Conservation (phyloP, 148 eudicot species). For the Persicaria maculosa region DNA sequence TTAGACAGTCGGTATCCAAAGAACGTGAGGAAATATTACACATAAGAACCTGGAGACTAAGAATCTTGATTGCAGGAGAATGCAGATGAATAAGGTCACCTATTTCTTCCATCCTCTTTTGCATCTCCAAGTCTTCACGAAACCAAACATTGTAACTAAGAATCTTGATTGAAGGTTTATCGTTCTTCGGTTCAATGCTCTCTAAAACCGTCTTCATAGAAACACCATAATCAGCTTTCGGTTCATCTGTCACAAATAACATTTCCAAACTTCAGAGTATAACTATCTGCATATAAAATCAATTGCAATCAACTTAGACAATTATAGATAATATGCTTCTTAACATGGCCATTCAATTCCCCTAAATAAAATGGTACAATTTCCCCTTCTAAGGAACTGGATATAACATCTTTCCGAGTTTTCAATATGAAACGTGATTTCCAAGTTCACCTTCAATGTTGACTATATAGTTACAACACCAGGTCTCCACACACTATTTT, state of each 20-base stretch:
- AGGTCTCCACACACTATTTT: neutral
- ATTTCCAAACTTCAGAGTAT: neutral
- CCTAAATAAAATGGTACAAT: no score
- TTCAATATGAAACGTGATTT: no score
- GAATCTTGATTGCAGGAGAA: constrained; percentile 73
- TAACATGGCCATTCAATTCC: no score
- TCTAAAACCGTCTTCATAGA: constrained; percentile 8
- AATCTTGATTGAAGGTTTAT: constrained; percentile 41
- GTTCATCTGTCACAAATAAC: constrained; percentile 7
- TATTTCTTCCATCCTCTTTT: constrained; percentile 70
- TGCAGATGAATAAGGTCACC: constrained; percentile 80
- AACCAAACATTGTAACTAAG: constrained; percentile 92
- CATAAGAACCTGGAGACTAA: constrained; percentile 76
- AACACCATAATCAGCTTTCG: constrained; percentile 9
- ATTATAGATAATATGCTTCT: no score
- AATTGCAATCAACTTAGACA: neutral
- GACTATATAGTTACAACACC: no score
- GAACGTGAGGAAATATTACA: neutral
- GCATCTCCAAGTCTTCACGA: constrained; percentile 76
- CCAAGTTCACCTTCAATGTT: no score
- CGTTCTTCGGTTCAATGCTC: constrained; percentile 16
- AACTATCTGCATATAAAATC: neutral
- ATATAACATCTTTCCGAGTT: no score
- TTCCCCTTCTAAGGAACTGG: no score
- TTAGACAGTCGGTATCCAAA: neutral